Percentiles rank a stretch among this genome's conserved stretches.
phyloP scores from a whole-genome alignment of 2,329 filamentous ascomycete species.

The Volutella citrinella region DNA sequence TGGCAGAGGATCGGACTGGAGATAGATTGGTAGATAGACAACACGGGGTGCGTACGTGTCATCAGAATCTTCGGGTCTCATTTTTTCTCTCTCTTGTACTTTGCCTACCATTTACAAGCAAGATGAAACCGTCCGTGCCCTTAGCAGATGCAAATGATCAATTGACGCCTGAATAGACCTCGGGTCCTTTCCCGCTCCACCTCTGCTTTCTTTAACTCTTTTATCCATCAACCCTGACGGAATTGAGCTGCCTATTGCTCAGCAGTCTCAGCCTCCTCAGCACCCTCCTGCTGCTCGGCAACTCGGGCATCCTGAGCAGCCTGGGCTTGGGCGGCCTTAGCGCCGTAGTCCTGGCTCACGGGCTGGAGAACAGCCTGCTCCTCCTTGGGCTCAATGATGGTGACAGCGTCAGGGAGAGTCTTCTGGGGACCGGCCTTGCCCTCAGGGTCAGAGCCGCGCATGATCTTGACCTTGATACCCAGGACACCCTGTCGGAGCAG shows the following conservation, averaged over 20 bases:
- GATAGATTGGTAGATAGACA: constrained; percentile 24
- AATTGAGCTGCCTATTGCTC: constrained; percentile 35
- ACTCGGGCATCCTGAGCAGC: constrained; percentile 61
- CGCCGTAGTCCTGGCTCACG: constrained; percentile 97
- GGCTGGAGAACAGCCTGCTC: constrained; percentile 93
- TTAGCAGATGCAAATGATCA: constrained; percentile 41
- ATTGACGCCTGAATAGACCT: constrained; percentile 40
- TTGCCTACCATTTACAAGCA: constrained; percentile 37
- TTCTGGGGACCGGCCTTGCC: constrained; percentile 98
- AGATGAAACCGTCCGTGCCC: constrained; percentile 38
- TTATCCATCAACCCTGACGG: constrained; percentile 17
- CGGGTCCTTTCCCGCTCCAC: constrained; percentile 29
- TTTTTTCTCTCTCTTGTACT: constrained; percentile 32
- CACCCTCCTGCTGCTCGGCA: constrained; percentile 57
- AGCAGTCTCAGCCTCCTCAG: constrained; percentile 49
- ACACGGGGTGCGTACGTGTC: constrained; percentile 22
- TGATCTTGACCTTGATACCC: constrained; percentile 99
- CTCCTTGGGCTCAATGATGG: constrained; percentile 99
- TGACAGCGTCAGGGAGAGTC: constrained; percentile 96
- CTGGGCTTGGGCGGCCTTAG: constrained; percentile 71
- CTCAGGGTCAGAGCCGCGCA: constrained; percentile 98
- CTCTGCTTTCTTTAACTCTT: constrained; percentile 19
- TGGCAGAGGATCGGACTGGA: too few species aligned
- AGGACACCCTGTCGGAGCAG: constrained; percentile 99
- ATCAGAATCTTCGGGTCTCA: constrained; percentile 33